A percentile compares a stretch with the other conserved stretches of the same genome.
Evolutionary conservation across 1,284 basidiomycete species (phyloP).

Genomic region (Ceratobasidium sp.): DNA sequence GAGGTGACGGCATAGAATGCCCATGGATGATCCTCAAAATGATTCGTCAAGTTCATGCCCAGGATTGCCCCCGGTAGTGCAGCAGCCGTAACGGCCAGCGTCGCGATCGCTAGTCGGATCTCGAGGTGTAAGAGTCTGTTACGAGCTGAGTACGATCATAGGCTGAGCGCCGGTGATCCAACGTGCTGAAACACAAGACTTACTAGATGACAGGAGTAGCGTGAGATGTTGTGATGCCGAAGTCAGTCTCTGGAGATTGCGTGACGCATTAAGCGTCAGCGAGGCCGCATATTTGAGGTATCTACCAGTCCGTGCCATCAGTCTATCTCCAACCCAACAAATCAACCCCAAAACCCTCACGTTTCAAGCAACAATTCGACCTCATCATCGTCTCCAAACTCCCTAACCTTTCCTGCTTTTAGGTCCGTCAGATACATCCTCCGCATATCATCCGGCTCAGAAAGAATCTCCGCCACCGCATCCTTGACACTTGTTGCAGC

Average conservation of each 20-base stretch:
- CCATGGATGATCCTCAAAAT: slow-evolving; percentile 46
- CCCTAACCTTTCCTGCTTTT: slow-evolving; percentile 17
- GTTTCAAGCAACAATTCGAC: slow-evolving; percentile 45
- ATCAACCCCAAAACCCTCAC: slow-evolving; percentile 23
- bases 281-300: slow-evolving; percentile 46
- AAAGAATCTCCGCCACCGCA: slow-evolving; percentile 42
- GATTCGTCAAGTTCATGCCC: slow-evolving; percentile 50
- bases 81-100: slow-evolving; percentile 44
- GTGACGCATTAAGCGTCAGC: slow-evolving; percentile 40
- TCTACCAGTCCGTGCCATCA: slow-evolving; percentile 1
- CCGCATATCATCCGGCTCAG: slow-evolving; percentile 46
- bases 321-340: background rate
- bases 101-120: slow-evolving; percentile 46
- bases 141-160: slow-evolving; percentile 16
- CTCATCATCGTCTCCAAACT: slow-evolving; percentile 45
- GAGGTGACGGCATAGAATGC: slow-evolving; percentile 48
- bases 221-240: slow-evolving; percentile 47
- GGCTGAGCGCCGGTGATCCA: background rate
- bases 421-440: slow-evolving; percentile 46
- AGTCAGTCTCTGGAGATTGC: slow-evolving; percentile 44
- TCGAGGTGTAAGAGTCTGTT: slow-evolving; percentile 47
- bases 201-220: slow-evolving; percentile 46
- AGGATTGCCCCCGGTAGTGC: slow-evolving; percentile 47
- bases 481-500: slow-evolving; percentile 42
- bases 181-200: background rate